Evolutionary conservation across 805 yeast genomes (phyloP).

Genomic region (Metschnikowia dekortorum): DNA sequence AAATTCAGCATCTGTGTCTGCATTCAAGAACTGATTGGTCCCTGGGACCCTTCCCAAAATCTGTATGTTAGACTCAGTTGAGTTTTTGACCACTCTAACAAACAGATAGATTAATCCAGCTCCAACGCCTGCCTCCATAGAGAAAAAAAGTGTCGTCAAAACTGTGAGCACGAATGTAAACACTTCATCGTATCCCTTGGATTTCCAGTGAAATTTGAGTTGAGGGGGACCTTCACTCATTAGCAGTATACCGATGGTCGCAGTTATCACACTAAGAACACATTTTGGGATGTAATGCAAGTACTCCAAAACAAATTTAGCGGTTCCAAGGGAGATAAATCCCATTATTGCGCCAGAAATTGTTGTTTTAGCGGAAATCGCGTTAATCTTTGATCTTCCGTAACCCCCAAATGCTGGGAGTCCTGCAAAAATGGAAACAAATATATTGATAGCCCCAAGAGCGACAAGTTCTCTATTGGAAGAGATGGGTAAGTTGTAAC

Average conservation of each 20-base stretch:
- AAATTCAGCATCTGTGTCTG: constrained; percentile 25
- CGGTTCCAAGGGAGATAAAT: constrained; percentile 61
- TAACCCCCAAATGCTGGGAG: constrained; percentile 95
- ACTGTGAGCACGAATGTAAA: constrained; percentile 64
- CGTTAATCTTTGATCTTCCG: constrained; percentile 87
- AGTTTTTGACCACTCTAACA: constrained; percentile 71
- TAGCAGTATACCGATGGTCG: constrained; percentile 58
- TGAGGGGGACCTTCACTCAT: constrained; percentile 64
- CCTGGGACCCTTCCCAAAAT: constrained; percentile 60
- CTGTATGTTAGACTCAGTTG: constrained; percentile 80
- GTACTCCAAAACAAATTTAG: constrained; percentile 53
- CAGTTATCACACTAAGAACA: constrained; percentile 73
- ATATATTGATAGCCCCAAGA: constrained; percentile 69
- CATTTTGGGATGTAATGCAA: constrained; percentile 76
- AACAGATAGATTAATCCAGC: constrained; percentile 82
- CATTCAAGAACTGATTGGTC: constrained; percentile 38
- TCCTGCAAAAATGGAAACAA: constrained; percentile 61
- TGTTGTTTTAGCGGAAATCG: constrained; percentile 78
- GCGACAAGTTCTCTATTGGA: constrained; percentile 91
- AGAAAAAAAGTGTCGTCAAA: constrained; percentile 55
- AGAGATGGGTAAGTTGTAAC: constrained; percentile 67
- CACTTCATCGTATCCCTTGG: constrained; percentile 75
- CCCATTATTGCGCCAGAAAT: constrained; percentile 84
- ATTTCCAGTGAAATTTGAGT: constrained; percentile 62
- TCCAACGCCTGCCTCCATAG: constrained; percentile 86